Evolutionary conservation across 441 rosid species (phyloP), one percentile per base, ranked within the genome.

Genomic region (Populus hybrid): DNA sequence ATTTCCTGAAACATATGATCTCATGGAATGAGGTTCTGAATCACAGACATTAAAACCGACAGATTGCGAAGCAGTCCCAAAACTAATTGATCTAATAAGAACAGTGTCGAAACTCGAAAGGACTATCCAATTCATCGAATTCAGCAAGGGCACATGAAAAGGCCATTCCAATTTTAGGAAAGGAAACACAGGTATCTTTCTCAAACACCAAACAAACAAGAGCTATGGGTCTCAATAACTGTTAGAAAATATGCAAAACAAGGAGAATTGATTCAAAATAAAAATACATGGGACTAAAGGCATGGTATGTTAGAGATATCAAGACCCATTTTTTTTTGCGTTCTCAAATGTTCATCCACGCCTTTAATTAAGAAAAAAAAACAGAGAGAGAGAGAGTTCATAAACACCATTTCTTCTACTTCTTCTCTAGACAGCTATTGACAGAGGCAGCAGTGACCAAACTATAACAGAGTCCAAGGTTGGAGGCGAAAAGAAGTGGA

Each of bases 1-100:
- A 90, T 86, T 84, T 65, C 90, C 89, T 11, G 88, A 83, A 77
- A 87, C 90, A 67, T 77, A n/a, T 5, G 93, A 86, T 81, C 83
- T 87, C 77, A 81, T 30, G 67, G 88, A 80, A 9, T 77, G 76
- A 5, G 93, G 83, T 82, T 88, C 87, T 0, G 76, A 73, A 76
- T 78, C 79, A 4, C 38, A 73, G 77, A 80, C 81, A 6, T 77
- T 83, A 85, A 90, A 89, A 75, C 90, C 84, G 24, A 88, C 76
- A 59, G 94, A 88, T 81, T 83, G 83, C 71, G 83, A 72, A 1
- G 87, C 87, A 76, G 88, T 82, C 30, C 84, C 82, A n/a, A 85
- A 86, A 79, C 87, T 75, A 26, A 90, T 86, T 76, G 94, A 87
- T 73, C 83, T 90, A 3, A 87, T 87, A 0, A 80, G 81, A 79